These are phyloP conservation scores for Cutaneotrichosporon daszewskae DNA, from an alignment of 1,284 basidiomycete species.

Conservation along the genomic window DNA sequence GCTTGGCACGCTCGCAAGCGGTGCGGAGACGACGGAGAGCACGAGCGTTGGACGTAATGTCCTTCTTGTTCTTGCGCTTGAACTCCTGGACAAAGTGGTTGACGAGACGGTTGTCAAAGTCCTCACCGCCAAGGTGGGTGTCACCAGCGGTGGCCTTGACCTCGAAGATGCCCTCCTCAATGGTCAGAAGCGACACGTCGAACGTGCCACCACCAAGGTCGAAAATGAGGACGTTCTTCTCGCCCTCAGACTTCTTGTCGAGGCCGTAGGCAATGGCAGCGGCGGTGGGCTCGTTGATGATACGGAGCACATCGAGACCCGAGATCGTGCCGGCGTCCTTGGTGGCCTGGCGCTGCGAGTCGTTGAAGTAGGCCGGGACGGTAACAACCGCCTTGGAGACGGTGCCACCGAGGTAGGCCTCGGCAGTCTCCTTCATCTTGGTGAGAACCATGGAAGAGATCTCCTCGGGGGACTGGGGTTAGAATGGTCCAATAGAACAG, in stretches of 20 bases:
- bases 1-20: slow-evolving; percentile 98
- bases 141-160: slow-evolving; percentile 97
- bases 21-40: slow-evolving; percentile 95
- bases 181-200: slow-evolving; percentile 95
- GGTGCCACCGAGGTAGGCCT: slow-evolving; percentile 92
- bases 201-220: slow-evolving; percentile 98
- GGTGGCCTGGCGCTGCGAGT: slow-evolving; percentile 97
- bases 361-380: slow-evolving; percentile 98
- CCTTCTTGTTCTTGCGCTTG: slow-evolving; percentile 93
- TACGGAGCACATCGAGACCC: slow-evolving; percentile 90
- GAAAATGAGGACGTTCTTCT: slow-evolving; percentile 95
- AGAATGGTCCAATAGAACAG: too few species aligned
- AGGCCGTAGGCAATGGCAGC: slow-evolving; percentile 95
- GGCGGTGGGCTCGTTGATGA: slow-evolving; percentile 98
- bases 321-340: slow-evolving; percentile 98
- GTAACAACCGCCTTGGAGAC: slow-evolving; percentile 98
- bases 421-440: slow-evolving; percentile 99
- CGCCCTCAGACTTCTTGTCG: slow-evolving; percentile 82
- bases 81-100: slow-evolving; percentile 92
- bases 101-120: slow-evolving; percentile 95
- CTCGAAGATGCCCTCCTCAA: slow-evolving; percentile 93
- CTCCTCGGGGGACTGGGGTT: slow-evolving; percentile 46
- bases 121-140: slow-evolving; percentile 98
- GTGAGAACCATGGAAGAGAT: slow-evolving; percentile 82
- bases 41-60: slow-evolving; percentile 86